Evolutionary conservation across 257 asterid species (phyloP).

Genomic region (Nicotiana attenuata): DNA sequence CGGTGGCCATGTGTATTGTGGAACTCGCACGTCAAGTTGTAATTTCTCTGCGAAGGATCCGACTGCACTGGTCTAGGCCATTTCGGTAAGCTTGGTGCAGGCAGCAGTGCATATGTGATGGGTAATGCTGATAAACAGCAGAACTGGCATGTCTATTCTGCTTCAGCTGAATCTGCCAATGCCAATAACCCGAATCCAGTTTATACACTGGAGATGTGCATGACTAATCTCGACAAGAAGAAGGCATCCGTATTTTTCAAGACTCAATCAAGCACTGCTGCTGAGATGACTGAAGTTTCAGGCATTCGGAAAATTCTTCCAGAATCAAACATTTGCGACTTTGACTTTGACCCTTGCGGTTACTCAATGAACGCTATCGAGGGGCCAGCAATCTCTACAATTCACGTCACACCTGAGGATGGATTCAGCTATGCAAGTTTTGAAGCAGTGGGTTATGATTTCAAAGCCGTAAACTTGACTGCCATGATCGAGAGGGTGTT

Average conservation of each 20-base stretch:
- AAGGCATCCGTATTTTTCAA: conserved; percentile 65
- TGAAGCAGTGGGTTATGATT: conserved; percentile 71
- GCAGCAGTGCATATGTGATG: conserved; percentile 59
- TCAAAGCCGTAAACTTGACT: conserved; percentile 32
- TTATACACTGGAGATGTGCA: conserved; percentile 79
- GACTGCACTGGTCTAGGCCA: no score
- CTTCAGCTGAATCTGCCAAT: conserved; percentile 32
- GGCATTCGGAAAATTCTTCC: conserved; percentile 75
- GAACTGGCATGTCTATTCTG: conserved; percentile 81
- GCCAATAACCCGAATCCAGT: conserved; percentile 21
- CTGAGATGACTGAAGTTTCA: conserved; percentile 56
- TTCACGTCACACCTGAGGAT: conserved; percentile 77
- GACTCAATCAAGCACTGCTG: conserved; percentile 52
- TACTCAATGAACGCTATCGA: conserved; percentile 82
- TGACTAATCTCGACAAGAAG: conserved; percentile 66
- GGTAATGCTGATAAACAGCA: conserved; percentile 45
- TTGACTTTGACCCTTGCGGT: conserved; percentile 82
- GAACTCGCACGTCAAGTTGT: no score
- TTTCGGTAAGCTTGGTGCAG: conserved; percentile 46
- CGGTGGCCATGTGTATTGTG: no score
- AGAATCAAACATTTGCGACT: conserved; percentile 58
- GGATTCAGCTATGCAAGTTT: conserved; percentile 90
- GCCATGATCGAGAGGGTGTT: conserved; percentile 57
- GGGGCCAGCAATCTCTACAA: conserved; percentile 56
- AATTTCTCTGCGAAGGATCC: no score